A percentile compares a stretch with the other conserved stretches of the same genome.
Evolutionary conservation across 768 basidiomycete genomes (phyloP).

Genomic region (Suillus brevipes): DNA sequence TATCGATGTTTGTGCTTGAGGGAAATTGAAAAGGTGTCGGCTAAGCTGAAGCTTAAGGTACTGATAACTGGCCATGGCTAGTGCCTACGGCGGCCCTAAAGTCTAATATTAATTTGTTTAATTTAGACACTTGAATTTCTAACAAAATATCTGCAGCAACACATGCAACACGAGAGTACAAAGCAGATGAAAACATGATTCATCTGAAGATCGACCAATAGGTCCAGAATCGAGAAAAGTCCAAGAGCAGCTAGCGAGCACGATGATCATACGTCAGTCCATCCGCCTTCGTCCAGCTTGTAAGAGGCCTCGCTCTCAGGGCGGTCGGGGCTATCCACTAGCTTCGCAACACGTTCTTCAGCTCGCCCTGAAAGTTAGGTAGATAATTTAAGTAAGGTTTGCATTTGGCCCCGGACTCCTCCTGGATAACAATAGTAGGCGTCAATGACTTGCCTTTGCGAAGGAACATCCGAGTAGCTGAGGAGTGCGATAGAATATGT

Average conservation of each 20-base stretch:
- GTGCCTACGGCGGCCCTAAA: not conserved
- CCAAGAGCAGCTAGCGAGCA: not conserved
- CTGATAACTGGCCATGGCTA: too few relatives aligned
- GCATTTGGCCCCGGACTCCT: too few relatives aligned
- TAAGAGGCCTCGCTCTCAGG: slow-evolving; percentile 92
- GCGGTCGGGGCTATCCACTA: slow-evolving; percentile 86
- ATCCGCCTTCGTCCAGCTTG: slow-evolving; percentile 88
- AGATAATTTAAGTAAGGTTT: not conserved
- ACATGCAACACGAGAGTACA: slow-evolving; percentile 3
- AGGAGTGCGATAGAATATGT: slow-evolving; percentile 84
- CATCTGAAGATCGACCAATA: not conserved
- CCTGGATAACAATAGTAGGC: not conserved
- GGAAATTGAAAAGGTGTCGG: not conserved
- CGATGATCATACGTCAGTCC: slow-evolving; percentile 72
- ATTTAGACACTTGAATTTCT: not conserved
- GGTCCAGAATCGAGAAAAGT: not conserved
- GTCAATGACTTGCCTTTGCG: slow-evolving; percentile 64
- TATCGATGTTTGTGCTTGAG: not conserved
- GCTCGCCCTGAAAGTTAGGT: slow-evolving; percentile 60
- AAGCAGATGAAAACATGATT: not conserved
- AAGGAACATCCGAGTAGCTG: slow-evolving; percentile 83
- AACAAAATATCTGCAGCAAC: not conserved
- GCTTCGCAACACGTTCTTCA: slow-evolving; percentile 87
- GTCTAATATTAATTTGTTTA: not conserved
- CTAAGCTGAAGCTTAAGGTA: too few relatives aligned